These are phyloP conservation scores for Elaeis oleifera DNA, from an alignment of 202 grass and related monocot genomes.

Conservation along the genomic window DNA sequence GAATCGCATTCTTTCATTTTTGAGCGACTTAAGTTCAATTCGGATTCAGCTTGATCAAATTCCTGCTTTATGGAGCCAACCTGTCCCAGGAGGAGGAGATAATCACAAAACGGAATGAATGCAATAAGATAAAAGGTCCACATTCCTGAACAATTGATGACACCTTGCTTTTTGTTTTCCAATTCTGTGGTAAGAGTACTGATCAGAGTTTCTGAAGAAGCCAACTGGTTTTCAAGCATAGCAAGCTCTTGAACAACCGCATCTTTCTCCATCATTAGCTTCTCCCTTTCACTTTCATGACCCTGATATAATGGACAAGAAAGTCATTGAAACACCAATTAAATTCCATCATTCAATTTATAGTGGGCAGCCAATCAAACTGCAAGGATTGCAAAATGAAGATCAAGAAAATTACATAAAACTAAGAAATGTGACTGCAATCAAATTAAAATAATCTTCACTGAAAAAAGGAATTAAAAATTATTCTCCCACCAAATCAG, in stretches of 20 bases:
- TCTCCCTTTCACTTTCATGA: constrained; percentile 77
- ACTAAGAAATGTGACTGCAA: too few species aligned
- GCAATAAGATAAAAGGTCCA: constrained; percentile 3
- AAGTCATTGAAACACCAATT: constrained; percentile 1
- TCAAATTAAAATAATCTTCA: too few species aligned
- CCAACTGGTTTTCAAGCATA: constrained; percentile 60
- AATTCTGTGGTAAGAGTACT: constrained; percentile 48
- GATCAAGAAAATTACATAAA: too few species aligned
- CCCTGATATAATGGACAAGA: constrained; percentile 22
- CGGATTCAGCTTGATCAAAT: constrained; percentile 67
- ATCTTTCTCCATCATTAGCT: constrained; percentile 97
- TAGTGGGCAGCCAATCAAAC: too few species aligned
- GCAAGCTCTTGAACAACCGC: constrained; percentile 71
- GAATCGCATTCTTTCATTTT: constrained; percentile 90
- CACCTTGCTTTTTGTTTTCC: constrained; percentile 59
- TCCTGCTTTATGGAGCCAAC: constrained; percentile 62
- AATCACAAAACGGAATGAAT: constrained; percentile 4
- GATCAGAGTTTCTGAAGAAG: constrained; percentile 72
- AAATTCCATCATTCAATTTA: background rate
- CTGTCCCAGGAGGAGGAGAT: constrained; percentile 21
- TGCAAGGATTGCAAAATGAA: too few species aligned
- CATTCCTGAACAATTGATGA: background rate
- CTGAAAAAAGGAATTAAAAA: too few species aligned
- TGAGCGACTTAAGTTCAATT: constrained; percentile 50
- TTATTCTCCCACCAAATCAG: too few species aligned